Percentiles rank a stretch among this genome's conserved stretches.
Evolutionary conservation across 163 green algal genomes (phyloP).

Genomic region (Scenedesmus sp.): DNA sequence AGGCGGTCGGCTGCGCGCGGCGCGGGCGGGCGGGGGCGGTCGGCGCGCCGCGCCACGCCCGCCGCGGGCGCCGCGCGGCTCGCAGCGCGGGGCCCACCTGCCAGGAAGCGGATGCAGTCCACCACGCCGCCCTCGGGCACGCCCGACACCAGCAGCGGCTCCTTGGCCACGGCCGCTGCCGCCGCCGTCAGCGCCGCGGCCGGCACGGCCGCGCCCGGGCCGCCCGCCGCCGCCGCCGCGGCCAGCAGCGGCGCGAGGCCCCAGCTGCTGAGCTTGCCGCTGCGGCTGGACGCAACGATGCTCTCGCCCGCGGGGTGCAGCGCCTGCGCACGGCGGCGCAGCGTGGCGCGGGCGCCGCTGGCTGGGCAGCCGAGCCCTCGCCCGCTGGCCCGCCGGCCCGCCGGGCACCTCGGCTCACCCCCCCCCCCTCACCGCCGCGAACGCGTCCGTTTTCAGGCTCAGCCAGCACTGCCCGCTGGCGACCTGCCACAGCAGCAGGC

Average conservation of each 20-base stretch:
- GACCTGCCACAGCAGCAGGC: conserved; percentile 64
- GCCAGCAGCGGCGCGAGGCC: neutral
- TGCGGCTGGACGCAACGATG: conserved; percentile 5
- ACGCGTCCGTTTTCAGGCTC: conserved; percentile 22
- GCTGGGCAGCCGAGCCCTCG: too few species aligned
- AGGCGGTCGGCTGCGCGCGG: conserved; percentile 36
- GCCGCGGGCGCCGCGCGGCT: conserved; percentile 25
- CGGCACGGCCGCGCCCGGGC: neutral
- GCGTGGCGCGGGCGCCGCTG: neutral
- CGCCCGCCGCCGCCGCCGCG: neutral
- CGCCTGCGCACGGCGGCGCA: conserved; percentile 49
- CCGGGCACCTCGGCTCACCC: too few species aligned
- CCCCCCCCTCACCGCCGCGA: conserved; percentile 6
- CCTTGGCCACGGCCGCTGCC: conserved; percentile 8
- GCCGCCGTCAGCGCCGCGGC: neutral
- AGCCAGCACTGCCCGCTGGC: conserved; percentile 42
- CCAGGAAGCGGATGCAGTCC: conserved; percentile 46
- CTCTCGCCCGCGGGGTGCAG: conserved; percentile 45
- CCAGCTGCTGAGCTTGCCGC: conserved; percentile 35
- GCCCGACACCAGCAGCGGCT: neutral
- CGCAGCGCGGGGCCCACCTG: conserved; percentile 28
- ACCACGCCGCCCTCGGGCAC: conserved; percentile 1
- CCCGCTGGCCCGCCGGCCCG: too few species aligned
- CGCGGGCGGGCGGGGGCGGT: neutral
- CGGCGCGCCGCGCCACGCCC: conserved; percentile 26